These are phyloP conservation scores for Elymus sibiricus DNA, from an alignment of 176 grass and related monocot genomes.

Conservation along the genomic window DNA sequence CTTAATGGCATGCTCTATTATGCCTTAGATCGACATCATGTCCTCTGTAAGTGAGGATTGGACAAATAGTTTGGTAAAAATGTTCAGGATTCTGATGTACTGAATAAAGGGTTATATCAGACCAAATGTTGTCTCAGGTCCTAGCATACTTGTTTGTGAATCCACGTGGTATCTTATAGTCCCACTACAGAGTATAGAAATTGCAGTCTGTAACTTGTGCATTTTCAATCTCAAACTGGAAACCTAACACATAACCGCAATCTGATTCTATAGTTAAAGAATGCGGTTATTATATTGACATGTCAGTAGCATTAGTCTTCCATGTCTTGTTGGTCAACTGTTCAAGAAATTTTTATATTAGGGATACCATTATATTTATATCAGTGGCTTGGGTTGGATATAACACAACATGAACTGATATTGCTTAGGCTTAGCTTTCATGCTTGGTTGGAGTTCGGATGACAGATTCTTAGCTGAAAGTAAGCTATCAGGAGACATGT, in stretches of 20 bases:
- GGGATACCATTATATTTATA: background rate
- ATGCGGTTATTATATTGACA: background rate
- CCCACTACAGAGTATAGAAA: background rate
- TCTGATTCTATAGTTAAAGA: constrained; percentile 16
- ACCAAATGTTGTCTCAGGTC: background rate
- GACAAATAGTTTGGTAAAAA: background rate
- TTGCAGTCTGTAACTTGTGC: too few species aligned
- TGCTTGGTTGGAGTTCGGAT: background rate
- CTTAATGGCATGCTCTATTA: background rate
- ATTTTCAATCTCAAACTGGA: background rate
- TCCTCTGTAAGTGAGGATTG: background rate
- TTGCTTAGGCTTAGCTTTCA: background rate
- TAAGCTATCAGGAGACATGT: background rate
- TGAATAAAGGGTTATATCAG: background rate
- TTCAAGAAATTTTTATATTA: constrained; percentile 12
- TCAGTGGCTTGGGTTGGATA: background rate
- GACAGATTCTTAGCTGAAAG: background rate
- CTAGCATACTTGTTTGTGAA: background rate
- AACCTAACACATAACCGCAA: background rate
- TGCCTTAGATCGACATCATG: background rate
- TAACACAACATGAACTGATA: background rate
- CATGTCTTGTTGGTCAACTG: constrained; percentile 28
- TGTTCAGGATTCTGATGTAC: background rate
- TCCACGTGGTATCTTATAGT: background rate
- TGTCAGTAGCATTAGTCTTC: background rate